Conservation (phyloP, 805 yeast genomes). For the Priceomyces fermenticarens region DNA sequence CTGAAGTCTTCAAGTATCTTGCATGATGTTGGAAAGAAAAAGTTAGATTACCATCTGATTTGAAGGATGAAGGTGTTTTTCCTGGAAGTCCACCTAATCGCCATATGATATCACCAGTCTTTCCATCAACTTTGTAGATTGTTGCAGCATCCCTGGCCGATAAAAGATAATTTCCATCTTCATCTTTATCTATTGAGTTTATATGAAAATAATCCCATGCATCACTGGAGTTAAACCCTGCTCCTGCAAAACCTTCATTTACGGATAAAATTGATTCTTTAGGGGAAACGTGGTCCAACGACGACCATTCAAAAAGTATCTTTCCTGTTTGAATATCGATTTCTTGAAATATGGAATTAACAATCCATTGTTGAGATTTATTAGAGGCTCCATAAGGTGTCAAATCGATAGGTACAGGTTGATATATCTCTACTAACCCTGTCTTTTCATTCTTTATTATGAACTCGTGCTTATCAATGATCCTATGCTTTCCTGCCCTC, state of each 20-base stretch:
- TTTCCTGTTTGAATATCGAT: slow-evolving; percentile 32
- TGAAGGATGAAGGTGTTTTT: slow-evolving; percentile 13
- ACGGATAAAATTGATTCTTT: slow-evolving; percentile 26
- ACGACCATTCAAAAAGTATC: slow-evolving; percentile 32
- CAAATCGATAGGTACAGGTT: slow-evolving; percentile 28
- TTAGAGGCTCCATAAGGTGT: slow-evolving; percentile 20
- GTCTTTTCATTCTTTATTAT: slow-evolving; percentile 27
- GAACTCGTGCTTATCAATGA: slow-evolving; percentile 36
- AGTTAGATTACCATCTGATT: slow-evolving; percentile 16
- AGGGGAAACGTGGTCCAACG: slow-evolving; percentile 32
- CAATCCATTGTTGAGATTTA: slow-evolving; percentile 29
- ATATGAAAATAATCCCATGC: slow-evolving; percentile 42
- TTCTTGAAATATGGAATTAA: slow-evolving; percentile 34
- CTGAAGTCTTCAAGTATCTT: slow-evolving; percentile 19
- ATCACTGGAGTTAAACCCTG: slow-evolving; percentile 27
- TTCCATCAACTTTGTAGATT: slow-evolving; percentile 31
- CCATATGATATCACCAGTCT: slow-evolving; percentile 33
- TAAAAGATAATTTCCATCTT: slow-evolving; percentile 29
- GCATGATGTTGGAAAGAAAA: slow-evolving; percentile 40
- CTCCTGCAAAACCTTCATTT: slow-evolving; percentile 29
- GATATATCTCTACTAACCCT: slow-evolving; percentile 30
- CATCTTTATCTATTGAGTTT: slow-evolving; percentile 37
- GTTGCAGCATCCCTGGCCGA: slow-evolving; percentile 35
- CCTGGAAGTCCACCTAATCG: slow-evolving; percentile 27
- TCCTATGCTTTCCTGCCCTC: slow-evolving; percentile 31